Conservation (phyloP, 176 grass and related monocot genomes). For the Oryza punctata region DNA sequence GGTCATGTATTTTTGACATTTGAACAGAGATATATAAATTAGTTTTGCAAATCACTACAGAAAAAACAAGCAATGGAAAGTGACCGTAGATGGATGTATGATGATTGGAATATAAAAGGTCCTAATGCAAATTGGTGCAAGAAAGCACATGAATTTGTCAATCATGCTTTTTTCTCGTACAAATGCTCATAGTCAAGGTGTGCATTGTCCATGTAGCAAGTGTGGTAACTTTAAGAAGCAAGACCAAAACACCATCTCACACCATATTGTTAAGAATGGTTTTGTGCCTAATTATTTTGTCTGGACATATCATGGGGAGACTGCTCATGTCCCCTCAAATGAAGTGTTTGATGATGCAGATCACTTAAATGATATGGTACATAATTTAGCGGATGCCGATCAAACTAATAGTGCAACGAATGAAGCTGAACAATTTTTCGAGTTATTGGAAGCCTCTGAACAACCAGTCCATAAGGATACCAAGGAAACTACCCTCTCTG, state of each 20-base stretch:
- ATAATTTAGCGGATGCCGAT: neutral
- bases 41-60: too few species aligned
- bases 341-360: neutral
- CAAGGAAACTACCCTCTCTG: neutral
- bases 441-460: constrained; percentile 18
- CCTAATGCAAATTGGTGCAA: constrained; percentile 20
- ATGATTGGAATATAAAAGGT: neutral
- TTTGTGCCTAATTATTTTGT: constrained; percentile 13
- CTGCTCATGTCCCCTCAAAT: neutral
- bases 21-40: too few species aligned
- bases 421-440: constrained; percentile 21
- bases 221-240: constrained; percentile 12
- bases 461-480: neutral
- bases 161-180: neutral
- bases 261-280: constrained; percentile 12
- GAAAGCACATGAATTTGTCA: neutral
- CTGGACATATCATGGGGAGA: constrained; percentile 14
- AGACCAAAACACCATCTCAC: neutral
- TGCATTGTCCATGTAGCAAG: neutral
- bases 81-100: constrained; percentile 9
- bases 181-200: neutral
- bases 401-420: neutral
- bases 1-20: too few species aligned
- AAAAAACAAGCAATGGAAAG: too few species aligned
- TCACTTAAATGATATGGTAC: constrained; percentile 10